Percentiles rank a stretch among this genome's conserved stretches.
These are phyloP conservation scores for Discostella stelligeroides DNA, from an alignment of 108 stramenopile genomes.

Conservation along the genomic window DNA sequence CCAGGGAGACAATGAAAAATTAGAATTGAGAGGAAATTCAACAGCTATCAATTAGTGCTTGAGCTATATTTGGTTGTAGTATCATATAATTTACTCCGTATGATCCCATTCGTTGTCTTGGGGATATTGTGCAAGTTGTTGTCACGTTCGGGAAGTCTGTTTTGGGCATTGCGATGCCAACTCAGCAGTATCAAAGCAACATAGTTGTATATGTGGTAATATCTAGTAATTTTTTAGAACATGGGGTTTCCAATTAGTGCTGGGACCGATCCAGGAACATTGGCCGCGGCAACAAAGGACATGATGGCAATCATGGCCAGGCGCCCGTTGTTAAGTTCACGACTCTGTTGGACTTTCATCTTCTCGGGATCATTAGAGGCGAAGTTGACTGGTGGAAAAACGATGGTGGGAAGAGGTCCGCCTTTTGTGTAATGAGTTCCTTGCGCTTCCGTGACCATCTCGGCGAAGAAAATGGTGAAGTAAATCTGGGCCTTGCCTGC, in stretches of 20 bases:
- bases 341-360: conserved; percentile 25
- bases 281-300: conserved; percentile 71
- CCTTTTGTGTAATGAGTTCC: conserved; percentile 53
- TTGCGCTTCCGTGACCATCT: conserved; percentile 37
- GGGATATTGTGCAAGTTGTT: neutral
- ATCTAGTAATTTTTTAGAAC: conserved; percentile 44
- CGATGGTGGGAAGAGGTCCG: conserved; percentile 33
- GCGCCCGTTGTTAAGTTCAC: conserved; percentile 55
- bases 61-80: neutral
- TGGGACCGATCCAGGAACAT: conserved; percentile 73
- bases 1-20: too few relatives aligned
- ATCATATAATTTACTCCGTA: neutral
- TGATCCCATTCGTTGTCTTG: neutral
- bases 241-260: conserved; percentile 56
- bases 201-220: neutral
- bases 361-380: conserved; percentile 22
- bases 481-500: conserved; percentile 45
- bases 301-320: conserved; percentile 86
- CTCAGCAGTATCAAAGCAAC: too few relatives aligned
- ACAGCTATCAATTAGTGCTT: neutral
- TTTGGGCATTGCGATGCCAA: too few relatives aligned
- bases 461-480: conserved; percentile 42
- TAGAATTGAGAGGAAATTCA: neutral
- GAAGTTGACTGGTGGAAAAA: conserved; percentile 38
- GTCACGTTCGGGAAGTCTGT: too few relatives aligned